Conservation (phyloP, 805 yeast genomes). For the Lipomyces mesembrius region DNA sequence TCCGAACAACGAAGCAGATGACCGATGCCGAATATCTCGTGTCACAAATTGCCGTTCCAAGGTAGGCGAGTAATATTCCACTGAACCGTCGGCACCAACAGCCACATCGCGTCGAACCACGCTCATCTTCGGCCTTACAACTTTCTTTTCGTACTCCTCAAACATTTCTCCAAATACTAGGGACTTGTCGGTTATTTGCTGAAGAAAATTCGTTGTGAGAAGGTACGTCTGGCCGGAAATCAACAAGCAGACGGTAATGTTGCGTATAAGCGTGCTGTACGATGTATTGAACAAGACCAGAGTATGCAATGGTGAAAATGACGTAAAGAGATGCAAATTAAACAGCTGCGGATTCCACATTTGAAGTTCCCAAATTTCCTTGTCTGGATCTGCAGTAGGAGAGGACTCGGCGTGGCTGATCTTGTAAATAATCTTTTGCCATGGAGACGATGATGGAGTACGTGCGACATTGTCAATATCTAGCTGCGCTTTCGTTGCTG, state of each 20-base stretch:
- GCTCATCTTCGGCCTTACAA: slow-evolving; percentile 61
- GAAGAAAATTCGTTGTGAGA: slow-evolving; percentile 53
- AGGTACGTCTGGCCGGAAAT: slow-evolving; percentile 50
- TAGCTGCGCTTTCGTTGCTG: slow-evolving; percentile 13
- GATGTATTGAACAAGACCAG: slow-evolving; percentile 50
- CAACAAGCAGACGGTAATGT: slow-evolving; percentile 43
- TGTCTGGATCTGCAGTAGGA: neutral
- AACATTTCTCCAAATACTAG: slow-evolving; percentile 63
- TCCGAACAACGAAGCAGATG: neutral
- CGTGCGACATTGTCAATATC: neutral
- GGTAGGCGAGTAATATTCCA: slow-evolving; percentile 40
- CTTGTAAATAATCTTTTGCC: neutral
- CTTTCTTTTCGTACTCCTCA: slow-evolving; percentile 66
- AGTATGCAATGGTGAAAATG: slow-evolving; percentile 64
- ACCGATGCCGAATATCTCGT: slow-evolving; percentile 36
- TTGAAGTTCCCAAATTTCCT: slow-evolving; percentile 54
- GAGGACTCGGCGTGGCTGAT: neutral
- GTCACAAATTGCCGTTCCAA: slow-evolving; percentile 37
- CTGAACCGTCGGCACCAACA: slow-evolving; percentile 48
- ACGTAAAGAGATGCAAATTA: slow-evolving; percentile 54
- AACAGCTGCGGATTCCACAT: slow-evolving; percentile 74
- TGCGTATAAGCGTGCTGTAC: slow-evolving; percentile 45
- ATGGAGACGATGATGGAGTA: neutral
- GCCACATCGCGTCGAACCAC: slow-evolving; percentile 61
- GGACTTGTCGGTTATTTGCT: slow-evolving; percentile 61